Base-by-base conservation (phyloP, 2,329 filamentous ascomycete species). In the Talaromyces pinophilus region DNA sequence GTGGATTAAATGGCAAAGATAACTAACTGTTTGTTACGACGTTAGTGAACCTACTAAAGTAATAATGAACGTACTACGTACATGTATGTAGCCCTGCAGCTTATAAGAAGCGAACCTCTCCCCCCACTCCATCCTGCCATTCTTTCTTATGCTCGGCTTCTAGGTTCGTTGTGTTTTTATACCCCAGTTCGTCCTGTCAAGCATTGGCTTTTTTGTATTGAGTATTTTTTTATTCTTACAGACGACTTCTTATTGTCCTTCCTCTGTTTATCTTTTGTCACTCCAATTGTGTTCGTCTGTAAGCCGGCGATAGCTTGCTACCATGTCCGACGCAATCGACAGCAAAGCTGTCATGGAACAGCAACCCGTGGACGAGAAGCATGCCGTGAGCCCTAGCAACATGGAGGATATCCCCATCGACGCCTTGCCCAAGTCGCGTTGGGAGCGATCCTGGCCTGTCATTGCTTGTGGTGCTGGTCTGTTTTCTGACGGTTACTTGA, bases 401-500 rank as follows among this genome's bases (percentile, higher is more conserved):
- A 33, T 72, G 7, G 74, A 74, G 38, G 65, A 71, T 6, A 35
- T 69, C 2, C 71, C 75, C 5, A 69, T 78, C 19, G 75, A 76
- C 0, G 66, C 70, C 40, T 46, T 67, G 6, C 66, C 67, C 11
- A 81, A 82, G 66, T 72, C 74, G 59, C 77, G 80, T 66, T 84
- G 82, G 85, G 81, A 86, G 69, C 82, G 86, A 59, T 80, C 85
- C 19, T 88, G 87, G 84, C 92, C 93, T 15, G 90, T 92, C 0
- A 89, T 97, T 71, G 93, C 93, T 52, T 96, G 92, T 74, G 93
- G 93, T 70, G 91, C 93, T 62, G 93, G 93, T 73, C 84, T 97
- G 1, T 97, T 97, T 79, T 93, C 90, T 28, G 93, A 97, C 77
- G 93, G 93, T 17, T 97, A 97, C 77, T 87, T 97, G 75, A 96